Evolutionary conservation across 2,329 filamentous ascomycete species (phyloP), one percentile per base, ranked within the genome.

Genomic region (Anthostomella pinea): DNA sequence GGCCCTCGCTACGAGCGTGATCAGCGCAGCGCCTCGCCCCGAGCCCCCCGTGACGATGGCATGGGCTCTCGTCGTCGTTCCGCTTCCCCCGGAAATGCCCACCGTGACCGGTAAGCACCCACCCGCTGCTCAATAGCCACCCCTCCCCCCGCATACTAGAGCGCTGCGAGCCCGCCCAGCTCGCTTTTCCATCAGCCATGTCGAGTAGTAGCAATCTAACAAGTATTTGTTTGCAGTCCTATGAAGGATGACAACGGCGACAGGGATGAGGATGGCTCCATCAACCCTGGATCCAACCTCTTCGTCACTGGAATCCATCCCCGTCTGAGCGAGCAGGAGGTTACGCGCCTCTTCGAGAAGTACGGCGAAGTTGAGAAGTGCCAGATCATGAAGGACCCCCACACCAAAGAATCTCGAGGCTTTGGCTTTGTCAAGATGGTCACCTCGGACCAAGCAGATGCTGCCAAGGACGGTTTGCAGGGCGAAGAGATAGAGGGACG

Each of bases 341-440:
- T 98, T 45, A 85, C 86, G 36, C 89, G 89, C 64, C 83, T 98
- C 51, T 98, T 98, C 60, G 89, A 96, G 70, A 98, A 97, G 70
- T 97, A 97, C 59, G 93, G 93, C 53, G 89, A 95, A 62, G 93
- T 98, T 34, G 91, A 97, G 71, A 97, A 94, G 70, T 97, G 91
- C 73, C 94, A 96, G 66, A 98, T 98, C 71, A 98, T 98, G 93
- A 82, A 91, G 59, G 93, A 98, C 62, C 93, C 93, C 45, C 93
- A 98, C 68, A 94, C 87, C 59, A 95, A 95, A 70, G 93, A 98
- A 69, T 97, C 91, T 54, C 93, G 93, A 67, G 93, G 93, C 51
- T 98, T 98, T 52, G 93, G 93, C 38, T 98, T 98, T 71, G 93
- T 98, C 64, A 97, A 98, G 75, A 97, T 98, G 91, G 82, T 89